Conservation (phyloP, 495 filamentous ascomycete genomes). For the Xylaria scruposa region DNA sequence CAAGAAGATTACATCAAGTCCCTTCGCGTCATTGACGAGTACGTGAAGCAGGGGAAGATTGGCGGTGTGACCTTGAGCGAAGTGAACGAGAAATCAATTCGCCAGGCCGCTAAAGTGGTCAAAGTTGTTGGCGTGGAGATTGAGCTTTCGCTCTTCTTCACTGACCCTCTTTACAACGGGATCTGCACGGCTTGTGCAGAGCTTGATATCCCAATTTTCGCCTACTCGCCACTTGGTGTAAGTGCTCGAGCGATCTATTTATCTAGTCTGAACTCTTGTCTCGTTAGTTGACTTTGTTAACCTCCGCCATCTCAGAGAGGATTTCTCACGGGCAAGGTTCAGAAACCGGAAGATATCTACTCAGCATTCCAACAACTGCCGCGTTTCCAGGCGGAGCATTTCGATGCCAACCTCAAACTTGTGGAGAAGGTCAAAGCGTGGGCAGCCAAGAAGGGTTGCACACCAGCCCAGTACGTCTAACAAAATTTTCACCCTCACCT, state of each 20-base stretch:
- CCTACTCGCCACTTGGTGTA: slow-evolving; percentile 49
- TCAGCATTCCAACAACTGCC: slow-evolving; percentile 60
- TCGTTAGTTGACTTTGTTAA: not conserved
- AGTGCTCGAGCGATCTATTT: not conserved
- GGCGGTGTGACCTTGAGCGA: slow-evolving; percentile 72
- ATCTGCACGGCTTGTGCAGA: slow-evolving; percentile 68
- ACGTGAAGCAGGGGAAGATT: slow-evolving; percentile 71
- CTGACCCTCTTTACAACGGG: slow-evolving; percentile 69
- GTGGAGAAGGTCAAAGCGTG: slow-evolving; percentile 66
- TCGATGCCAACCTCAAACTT: slow-evolving; percentile 70
- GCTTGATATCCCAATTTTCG: slow-evolving; percentile 72
- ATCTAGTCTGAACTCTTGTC: not conserved
- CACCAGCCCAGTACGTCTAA: slow-evolving; percentile 59
- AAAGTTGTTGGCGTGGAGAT: slow-evolving; percentile 73
- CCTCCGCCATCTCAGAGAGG: slow-evolving; percentile 32
- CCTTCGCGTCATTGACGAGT: slow-evolving; percentile 34
- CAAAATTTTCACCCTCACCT: not conserved
- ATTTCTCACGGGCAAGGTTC: slow-evolving; percentile 61
- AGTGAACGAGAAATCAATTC: slow-evolving; percentile 67
- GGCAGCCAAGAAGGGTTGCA: slow-evolving; percentile 66
- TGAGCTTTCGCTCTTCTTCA: slow-evolving; percentile 69
- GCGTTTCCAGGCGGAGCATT: slow-evolving; percentile 66
- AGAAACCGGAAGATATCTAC: slow-evolving; percentile 60
- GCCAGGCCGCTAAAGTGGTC: slow-evolving; percentile 65
- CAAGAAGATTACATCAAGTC: slow-evolving; percentile 49